Conservation (phyloP, 495 filamentous ascomycete species). For the Aspergillus ellipticus region DNA sequence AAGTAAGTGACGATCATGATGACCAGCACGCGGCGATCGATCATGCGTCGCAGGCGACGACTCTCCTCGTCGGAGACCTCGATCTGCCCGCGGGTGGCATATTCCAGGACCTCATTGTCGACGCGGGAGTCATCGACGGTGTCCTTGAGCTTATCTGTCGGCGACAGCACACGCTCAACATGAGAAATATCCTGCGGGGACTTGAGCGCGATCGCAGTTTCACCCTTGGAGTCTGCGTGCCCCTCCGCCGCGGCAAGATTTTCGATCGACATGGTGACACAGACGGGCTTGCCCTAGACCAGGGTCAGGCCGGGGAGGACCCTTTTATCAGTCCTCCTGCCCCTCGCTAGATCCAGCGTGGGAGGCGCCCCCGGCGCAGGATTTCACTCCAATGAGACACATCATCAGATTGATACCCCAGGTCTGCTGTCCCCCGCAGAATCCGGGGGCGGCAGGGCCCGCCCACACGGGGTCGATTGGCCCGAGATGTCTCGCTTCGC, state of each 20-base stretch:
- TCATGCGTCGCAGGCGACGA: conserved; percentile 48
- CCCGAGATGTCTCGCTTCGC: not conserved
- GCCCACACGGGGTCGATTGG: not conserved
- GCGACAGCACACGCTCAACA: conserved; percentile 44
- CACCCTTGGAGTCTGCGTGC: not conserved
- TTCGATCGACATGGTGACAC: not conserved
- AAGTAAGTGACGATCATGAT: conserved; percentile 57
- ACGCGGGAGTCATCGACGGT: conserved; percentile 51
- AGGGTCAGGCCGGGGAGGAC: not conserved
- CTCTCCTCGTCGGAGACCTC: conserved; percentile 54
- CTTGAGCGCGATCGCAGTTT: not conserved
- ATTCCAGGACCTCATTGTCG: conserved; percentile 62
- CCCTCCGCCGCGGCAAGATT: not conserved
- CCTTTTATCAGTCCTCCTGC: not conserved
- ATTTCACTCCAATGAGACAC: not conserved
- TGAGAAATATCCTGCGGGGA: conserved; percentile 39
- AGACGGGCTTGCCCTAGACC: no score
- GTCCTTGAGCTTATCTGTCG: conserved; percentile 41
- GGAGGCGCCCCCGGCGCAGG: not conserved
- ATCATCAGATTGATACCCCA: not conserved
- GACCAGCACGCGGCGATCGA: conserved; percentile 52
- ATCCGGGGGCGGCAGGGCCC: not conserved
- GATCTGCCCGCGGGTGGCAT: conserved; percentile 47
- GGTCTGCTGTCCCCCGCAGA: not conserved
- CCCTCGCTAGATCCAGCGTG: not conserved